Evolutionary conservation across 257 asterid species (phyloP).

Genomic region (Avicennia marina): DNA sequence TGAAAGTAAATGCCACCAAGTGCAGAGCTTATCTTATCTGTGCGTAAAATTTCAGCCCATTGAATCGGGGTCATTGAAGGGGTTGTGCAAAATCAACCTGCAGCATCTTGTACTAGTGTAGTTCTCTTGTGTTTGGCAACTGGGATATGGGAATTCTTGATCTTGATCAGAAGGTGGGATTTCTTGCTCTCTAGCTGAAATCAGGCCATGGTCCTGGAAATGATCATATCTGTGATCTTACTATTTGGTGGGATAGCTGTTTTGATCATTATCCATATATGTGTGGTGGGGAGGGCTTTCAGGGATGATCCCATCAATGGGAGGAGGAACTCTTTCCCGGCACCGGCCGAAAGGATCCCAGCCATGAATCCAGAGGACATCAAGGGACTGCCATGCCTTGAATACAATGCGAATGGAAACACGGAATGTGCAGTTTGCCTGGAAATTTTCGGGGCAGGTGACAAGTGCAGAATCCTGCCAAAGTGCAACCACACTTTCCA

Average conservation of each 20-base stretch:
- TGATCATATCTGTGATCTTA: constrained; percentile 35
- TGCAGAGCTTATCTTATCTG: neutral
- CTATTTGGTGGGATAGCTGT: constrained; percentile 38
- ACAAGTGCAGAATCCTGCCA: constrained; percentile 34
- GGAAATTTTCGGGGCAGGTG: constrained; percentile 32
- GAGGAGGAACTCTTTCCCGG: neutral
- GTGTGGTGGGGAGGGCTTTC: constrained; percentile 60
- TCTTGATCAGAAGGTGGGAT: constrained; percentile 9
- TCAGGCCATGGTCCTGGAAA: constrained; percentile 39
- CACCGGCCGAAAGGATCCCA: constrained; percentile 12
- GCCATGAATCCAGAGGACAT: constrained; percentile 50
- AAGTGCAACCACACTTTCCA: constrained; percentile 46
- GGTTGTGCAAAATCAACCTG: too few relatives aligned
- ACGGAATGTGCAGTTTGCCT: constrained; percentile 46
- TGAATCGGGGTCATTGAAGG: too few relatives aligned
- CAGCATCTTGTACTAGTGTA: too few relatives aligned
- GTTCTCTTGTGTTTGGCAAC: constrained; percentile 13
- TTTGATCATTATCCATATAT: constrained; percentile 43
- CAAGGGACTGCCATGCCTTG: constrained; percentile 48
- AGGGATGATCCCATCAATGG: constrained; percentile 11
- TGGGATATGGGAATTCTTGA: constrained; percentile 6
- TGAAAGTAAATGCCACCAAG: constrained; percentile 14
- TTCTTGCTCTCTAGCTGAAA: neutral
- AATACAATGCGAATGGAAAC: constrained; percentile 33
- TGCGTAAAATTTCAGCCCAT: neutral